Conservation (phyloP, 306 rosid genomes). For the Astragalus glycyphyllos region DNA sequence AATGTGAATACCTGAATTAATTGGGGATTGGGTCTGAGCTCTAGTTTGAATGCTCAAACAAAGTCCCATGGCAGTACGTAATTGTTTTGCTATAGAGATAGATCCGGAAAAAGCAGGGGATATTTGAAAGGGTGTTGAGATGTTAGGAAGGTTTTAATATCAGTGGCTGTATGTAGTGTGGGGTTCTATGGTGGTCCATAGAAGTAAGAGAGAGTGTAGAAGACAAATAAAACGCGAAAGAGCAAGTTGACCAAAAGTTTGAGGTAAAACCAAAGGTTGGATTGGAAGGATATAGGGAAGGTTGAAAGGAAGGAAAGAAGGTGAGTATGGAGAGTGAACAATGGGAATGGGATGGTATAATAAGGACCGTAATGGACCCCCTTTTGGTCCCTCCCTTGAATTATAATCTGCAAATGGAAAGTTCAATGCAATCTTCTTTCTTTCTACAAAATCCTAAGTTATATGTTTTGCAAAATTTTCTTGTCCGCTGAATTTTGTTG, state of each 20-base stretch:
- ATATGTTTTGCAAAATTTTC: neutral
- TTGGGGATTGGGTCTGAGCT: conserved; percentile 41
- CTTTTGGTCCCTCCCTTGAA: neutral
- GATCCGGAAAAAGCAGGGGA: conserved; percentile 40
- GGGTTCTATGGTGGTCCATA: neutral
- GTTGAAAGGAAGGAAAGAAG: conserved; percentile 10
- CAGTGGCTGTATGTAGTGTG: neutral
- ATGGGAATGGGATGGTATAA: neutral
- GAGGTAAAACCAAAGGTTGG: neutral
- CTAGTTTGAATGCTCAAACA: conserved; percentile 52
- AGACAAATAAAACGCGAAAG: conserved; percentile 34
- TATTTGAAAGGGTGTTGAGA: neutral
- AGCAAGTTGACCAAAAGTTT: conserved; percentile 19
- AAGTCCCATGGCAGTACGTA: conserved; percentile 58
- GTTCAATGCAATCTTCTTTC: neutral
- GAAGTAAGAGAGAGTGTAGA: neutral
- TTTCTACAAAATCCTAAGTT: neutral
- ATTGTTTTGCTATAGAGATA: conserved; percentile 46
- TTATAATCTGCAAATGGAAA: no score
- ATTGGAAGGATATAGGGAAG: neutral
- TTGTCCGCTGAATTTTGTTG: neutral
- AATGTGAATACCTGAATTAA: conserved; percentile 43
- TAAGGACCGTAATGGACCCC: conserved; percentile 28
- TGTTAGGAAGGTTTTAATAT: conserved; percentile 6
- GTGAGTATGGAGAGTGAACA: neutral